Evolutionary conservation across 2,329 filamentous ascomycete species (phyloP).

Genomic region (Alternaria angustiovoidea): DNA sequence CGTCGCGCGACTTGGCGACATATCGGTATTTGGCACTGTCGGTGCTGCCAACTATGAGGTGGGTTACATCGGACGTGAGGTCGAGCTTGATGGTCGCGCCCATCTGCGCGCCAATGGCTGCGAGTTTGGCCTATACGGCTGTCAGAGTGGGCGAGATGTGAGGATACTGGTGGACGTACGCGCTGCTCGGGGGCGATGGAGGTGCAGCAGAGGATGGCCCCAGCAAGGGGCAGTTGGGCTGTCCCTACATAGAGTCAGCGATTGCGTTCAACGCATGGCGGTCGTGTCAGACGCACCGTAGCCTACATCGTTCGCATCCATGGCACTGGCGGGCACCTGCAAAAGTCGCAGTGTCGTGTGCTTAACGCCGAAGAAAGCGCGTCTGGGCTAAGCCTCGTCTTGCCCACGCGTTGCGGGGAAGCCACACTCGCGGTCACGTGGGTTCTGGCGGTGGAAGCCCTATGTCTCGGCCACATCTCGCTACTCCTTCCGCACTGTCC

Average conservation of each 20-base stretch:
- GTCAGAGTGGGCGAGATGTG: constrained; percentile 9
- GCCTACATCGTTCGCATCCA: constrained; percentile 35
- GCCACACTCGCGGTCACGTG: constrained; percentile 10
- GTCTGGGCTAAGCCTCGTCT: constrained; percentile 18
- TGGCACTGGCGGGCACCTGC: constrained; percentile 28
- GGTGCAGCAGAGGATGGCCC: constrained; percentile 86
- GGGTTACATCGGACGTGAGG: constrained; percentile 93
- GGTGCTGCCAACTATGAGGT: constrained; percentile 88
- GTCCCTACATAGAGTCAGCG: constrained; percentile 34
- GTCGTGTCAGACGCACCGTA: constrained; percentile 33
- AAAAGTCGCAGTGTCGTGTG: constrained; percentile 30
- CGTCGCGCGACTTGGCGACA: constrained; percentile 86
- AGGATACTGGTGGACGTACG: constrained; percentile 56
- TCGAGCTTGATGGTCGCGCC: constrained; percentile 89
- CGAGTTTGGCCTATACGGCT: constrained; percentile 60
- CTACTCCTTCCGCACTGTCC: constrained; percentile 12
- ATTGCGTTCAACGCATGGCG: constrained; percentile 7
- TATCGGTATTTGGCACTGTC: constrained; percentile 95
- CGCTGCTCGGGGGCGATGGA: constrained; percentile 81
- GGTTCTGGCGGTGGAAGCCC: background rate
- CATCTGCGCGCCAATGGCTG: constrained; percentile 75
- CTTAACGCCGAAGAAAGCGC: constrained; percentile 19
- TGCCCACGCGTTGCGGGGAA: constrained; percentile 31
- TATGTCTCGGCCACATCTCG: constrained; percentile 4
- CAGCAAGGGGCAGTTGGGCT: constrained; percentile 54